Evolutionary conservation across 805 yeast species (phyloP).

Genomic region (Saccharomycopsis malanga): DNA sequence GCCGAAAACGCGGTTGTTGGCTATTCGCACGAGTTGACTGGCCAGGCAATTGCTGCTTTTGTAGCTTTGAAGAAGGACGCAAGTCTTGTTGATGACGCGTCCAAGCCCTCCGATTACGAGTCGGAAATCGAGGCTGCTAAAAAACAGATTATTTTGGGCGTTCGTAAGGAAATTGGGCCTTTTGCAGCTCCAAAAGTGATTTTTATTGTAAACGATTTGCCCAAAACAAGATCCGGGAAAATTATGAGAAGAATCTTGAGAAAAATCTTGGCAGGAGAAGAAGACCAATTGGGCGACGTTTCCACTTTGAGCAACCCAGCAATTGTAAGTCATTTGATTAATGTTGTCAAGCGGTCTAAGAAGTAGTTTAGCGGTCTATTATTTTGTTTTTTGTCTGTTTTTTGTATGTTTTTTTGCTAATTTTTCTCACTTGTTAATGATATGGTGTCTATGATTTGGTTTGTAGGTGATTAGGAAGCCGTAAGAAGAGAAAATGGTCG

Average conservation of each 20-base stretch:
- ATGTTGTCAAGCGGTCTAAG: slow-evolving; percentile 30
- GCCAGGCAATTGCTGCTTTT: slow-evolving; percentile 80
- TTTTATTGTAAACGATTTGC: slow-evolving; percentile 66
- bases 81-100: too few relatives aligned
- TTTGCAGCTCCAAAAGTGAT: slow-evolving; percentile 80
- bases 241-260: slow-evolving; percentile 82
- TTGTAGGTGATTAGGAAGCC: background rate
- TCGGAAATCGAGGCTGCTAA: slow-evolving; percentile 46
- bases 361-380: background rate
- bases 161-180: slow-evolving; percentile 76
- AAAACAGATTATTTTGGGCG: slow-evolving; percentile 59
- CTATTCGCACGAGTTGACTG: slow-evolving; percentile 74
- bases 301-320: slow-evolving; percentile 73
- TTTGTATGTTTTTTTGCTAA: background rate
- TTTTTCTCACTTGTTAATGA: background rate
- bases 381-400: background rate
- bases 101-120: slow-evolving; percentile 27
- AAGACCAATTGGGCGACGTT: slow-evolving; percentile 75
- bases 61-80: slow-evolving; percentile 58
- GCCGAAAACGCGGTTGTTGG: slow-evolving; percentile 84
- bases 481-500: too few relatives aligned
- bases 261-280: slow-evolving; percentile 67
- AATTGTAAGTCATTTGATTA: slow-evolving; percentile 60
- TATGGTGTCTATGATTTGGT: background rate
- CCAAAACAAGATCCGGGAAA: slow-evolving; percentile 82